These are phyloP conservation scores for Rhodotorula taiwanensis DNA, from an alignment of 768 basidiomycete genomes.

Conservation along the genomic window DNA sequence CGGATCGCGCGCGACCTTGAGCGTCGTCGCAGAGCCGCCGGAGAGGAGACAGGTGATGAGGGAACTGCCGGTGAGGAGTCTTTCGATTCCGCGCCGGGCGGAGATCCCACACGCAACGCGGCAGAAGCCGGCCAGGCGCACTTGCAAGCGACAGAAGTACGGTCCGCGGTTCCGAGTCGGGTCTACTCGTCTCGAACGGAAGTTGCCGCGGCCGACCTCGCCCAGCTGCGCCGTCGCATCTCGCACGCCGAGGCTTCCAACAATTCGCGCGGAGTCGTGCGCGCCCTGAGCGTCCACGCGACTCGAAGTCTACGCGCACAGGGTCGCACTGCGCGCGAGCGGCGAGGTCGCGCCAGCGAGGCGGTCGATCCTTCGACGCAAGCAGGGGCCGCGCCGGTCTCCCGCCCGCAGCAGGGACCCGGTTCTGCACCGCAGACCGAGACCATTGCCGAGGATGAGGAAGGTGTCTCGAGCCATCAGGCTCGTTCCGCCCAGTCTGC, in stretches of 20 bases:
- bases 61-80: too few species aligned
- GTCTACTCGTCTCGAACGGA: background rate
- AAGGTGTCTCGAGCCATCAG: too few species aligned
- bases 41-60: background rate
- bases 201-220: background rate
- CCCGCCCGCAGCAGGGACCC: too few species aligned
- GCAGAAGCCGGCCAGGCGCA: too few species aligned
- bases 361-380: too few species aligned
- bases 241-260: constrained; percentile 8
- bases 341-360: background rate
- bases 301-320: background rate
- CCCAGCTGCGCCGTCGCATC: constrained; percentile 6
- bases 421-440: too few species aligned
- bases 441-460: background rate
- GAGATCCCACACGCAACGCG: too few species aligned
- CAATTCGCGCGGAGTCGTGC: constrained; percentile 12
- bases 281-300: constrained; percentile 9
- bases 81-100: too few species aligned
- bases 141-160: too few species aligned
- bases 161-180: background rate
- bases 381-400: too few species aligned
- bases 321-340: background rate
- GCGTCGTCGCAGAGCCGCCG: constrained; percentile 3
- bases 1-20: constrained; percentile 28
- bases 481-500: too few species aligned